Base-by-base conservation (phyloP, 495 filamentous ascomycete species). In the Podospora sp. region DNA sequence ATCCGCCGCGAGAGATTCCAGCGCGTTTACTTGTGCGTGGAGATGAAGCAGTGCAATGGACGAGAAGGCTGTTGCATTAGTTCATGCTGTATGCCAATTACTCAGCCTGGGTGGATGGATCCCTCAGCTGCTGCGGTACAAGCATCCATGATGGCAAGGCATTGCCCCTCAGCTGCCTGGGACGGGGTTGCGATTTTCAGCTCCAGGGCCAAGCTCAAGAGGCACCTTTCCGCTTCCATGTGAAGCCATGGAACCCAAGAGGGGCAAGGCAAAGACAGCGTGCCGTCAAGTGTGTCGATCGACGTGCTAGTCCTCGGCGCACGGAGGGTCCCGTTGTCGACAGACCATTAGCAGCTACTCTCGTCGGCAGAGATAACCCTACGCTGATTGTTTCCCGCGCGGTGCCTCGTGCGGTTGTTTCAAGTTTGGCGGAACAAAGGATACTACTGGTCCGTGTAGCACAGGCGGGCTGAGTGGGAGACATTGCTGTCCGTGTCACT, bases 401-500 rank as follows among this genome's bases (percentile, higher is more conserved):
- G 57, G 24, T 55, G 52, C 52, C 52, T 22, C 20, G 57, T 60
- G 57, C 57, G n/a, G 18, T 35, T 60, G 26, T 35, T 60, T 60
- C 26, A 35, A 33, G 11, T 35, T 29, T 27, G 1, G 24, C 7
- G 3, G n/a, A n/a, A 55, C 9, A 26, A 6, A 57, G 22, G 9
- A 57, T 24, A 6, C 18, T 14, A 27, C 26, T 57, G 57, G 20
- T 29, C 36, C 26, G 57, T 14, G 40, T 46, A 11, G 40, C 16
- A 46, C 40, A 46, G 16, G 16, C 40, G 40, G 40, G 40, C 40
- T 46, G 40, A 18, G 29, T 33, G 40, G 40, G 40, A 46, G 40
- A 18, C 40, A 2, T 46, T 18, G 2, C 16, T 46, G 40, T 46
- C 40, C 40, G 5, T 46, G 29, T 3, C 29, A 46, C 40, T 46